Evolutionary conservation across 106 monocot species (phyloP), one percentile per base, ranked within the genome.

Genomic region (Dendrobium nobile): DNA sequence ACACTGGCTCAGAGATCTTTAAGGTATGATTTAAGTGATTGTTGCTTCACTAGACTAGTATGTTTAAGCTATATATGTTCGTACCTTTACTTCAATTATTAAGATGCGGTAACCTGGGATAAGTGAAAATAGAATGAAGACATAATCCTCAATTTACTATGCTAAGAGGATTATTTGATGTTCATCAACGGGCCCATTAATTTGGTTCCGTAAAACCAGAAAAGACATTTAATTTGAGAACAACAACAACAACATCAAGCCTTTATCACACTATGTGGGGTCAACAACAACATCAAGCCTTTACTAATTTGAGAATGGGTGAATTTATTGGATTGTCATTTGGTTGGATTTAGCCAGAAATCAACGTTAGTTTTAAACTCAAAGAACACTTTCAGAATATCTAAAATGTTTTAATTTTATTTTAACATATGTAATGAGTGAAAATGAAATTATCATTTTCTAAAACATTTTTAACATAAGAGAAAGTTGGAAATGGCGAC

Each of bases 1-100:
- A 98, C 77, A 98, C 94, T 48, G 97, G 97, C 37, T 94, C 94
- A 15, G 91, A 89, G 41, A 89, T 98, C 80, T 98, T 98, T 76
- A 98, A 89, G 94, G 96, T 96, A 22, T 74, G n/a, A 26, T 28
- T 68, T n/a, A 8, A 68, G 4, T 19, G 61, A 61, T 61, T 61
- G 19, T 61, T 19, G 10, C n/a, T 22, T 61, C n/a, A 61, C 61
- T 22, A n/a, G 19, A 31, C 37, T 37, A 37, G 37, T n/a, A 61
- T 61, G n/a, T 58, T 61, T 61, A 61, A n/a, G 8, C n/a, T 19
- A 4, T 59, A 20, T 48, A 59, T 58, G 58, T 58, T 61, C n/a
- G 5, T 61, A 51, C 61, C 22, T 61, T 61, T 61, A 7, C 5
- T 22, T 61, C 19, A n/a, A 61, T 61, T 61, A 22, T 22, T 61